A percentile compares a stretch with the other conserved stretches of the same genome.
These are phyloP conservation scores for Neurospora tetraspora DNA, from an alignment of 495 filamentous ascomycete genomes.

Conservation along the genomic window DNA sequence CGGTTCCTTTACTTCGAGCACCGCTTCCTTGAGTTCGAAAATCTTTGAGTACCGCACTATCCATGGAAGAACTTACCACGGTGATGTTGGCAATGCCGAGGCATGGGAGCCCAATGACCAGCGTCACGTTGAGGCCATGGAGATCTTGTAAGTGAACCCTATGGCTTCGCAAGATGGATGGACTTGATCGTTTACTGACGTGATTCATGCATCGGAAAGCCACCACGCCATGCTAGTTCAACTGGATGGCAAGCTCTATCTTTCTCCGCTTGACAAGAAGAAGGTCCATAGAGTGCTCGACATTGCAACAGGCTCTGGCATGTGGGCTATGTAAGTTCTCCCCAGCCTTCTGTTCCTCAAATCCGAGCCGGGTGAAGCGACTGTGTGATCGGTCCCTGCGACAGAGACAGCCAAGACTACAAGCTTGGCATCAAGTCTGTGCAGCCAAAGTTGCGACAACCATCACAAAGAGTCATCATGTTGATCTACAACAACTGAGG, in stretches of 20 bases:
- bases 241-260: conserved; percentile 42
- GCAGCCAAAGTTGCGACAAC: neutral
- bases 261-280: conserved; percentile 39
- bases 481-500: neutral
- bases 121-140: conserved; percentile 12
- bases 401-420: neutral
- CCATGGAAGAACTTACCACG: conserved; percentile 21
- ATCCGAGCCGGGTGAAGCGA: neutral
- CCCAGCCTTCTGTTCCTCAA: neutral
- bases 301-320: conserved; percentile 28
- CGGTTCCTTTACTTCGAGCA: neutral
- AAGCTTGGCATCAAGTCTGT: neutral
- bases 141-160: conserved; percentile 6
- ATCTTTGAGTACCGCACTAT: neutral
- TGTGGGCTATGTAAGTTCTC: conserved; percentile 24
- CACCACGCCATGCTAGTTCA: conserved; percentile 24
- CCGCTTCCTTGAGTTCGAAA: neutral
- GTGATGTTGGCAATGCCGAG: conserved; percentile 2
- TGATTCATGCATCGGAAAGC: neutral
- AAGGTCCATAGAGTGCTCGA: conserved; percentile 30
- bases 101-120: conserved; percentile 19
- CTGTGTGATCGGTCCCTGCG: neutral
- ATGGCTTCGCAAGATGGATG: neutral
- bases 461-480: neutral
- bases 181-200: neutral